Evolutionary conservation across 805 yeast species (phyloP).

Genomic region (Suhomyces sp.): DNA sequence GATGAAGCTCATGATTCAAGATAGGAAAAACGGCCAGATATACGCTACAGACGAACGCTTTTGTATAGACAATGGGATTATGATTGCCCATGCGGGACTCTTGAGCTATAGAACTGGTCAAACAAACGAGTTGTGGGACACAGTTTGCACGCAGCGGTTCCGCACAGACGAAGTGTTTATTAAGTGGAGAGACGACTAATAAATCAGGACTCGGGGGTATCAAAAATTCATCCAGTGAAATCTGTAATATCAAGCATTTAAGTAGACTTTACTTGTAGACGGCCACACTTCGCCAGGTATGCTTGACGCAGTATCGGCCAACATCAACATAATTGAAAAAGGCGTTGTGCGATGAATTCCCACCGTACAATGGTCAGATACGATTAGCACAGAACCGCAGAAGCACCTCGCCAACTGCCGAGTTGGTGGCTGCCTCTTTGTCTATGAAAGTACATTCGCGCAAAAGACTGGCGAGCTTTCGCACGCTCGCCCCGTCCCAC

Average conservation of each 20-base stretch:
- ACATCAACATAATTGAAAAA: neutral
- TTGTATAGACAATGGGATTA: conserved; percentile 96
- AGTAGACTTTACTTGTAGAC: neutral
- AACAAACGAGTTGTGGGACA: conserved; percentile 54
- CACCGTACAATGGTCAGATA: conserved; percentile 4
- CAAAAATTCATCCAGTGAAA: neutral
- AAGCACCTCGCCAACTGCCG: neutral
- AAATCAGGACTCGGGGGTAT: neutral
- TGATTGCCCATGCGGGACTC: conserved; percentile 98
- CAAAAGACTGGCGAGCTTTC: conserved; percentile 47
- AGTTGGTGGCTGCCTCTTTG: neutral
- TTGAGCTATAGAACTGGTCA: conserved; percentile 82
- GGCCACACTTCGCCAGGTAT: neutral
- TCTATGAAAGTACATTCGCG: conserved; percentile 26
- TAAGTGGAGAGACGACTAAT: conserved; percentile 73
- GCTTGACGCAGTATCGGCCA: neutral
- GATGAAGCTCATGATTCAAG: conserved; percentile 95
- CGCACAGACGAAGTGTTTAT: conserved; percentile 92
- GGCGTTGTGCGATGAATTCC: neutral
- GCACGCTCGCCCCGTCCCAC: conserved; percentile 46
- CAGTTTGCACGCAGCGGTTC: conserved; percentile 90
- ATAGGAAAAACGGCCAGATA: conserved; percentile 76
- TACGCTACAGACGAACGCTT: conserved; percentile 95
- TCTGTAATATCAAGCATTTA: neutral
- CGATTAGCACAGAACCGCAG: conserved; percentile 2